Evolutionary conservation across 495 filamentous ascomycete genomes (phyloP), one percentile per base, ranked within the genome.

Genomic region (Talaromyces thailandensis): DNA sequence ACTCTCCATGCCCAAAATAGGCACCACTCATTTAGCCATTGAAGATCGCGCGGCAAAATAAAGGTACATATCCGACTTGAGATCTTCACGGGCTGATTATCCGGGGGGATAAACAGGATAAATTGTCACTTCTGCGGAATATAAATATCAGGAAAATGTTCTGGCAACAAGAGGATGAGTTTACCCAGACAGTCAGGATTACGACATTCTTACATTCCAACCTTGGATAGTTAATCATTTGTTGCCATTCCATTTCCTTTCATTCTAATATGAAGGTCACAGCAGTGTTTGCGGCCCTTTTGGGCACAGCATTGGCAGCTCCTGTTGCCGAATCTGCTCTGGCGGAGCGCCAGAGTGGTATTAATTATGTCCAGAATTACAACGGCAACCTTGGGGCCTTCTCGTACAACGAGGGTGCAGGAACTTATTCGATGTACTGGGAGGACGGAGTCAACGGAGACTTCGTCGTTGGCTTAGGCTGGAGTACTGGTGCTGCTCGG

Each of bases 391-490:
- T 50, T 23, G 45, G 45, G n/a, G 16, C 4, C 45, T 50, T 50
- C 21, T 18, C 45, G n/a, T 50, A 50, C 45, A 50, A 50, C 12
- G 45, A 50, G 45, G 21, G n/a, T 50, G 21, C 45, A 18, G 45
- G 45, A 12, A 23, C 16, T n/a, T 50, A 50, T 50, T 50, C 45
- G 6, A 50, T 50, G 45, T 50, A 50, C 45, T 50, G 45, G 45
- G 21, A n/a, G n/a, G 4, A 50, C 21, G 45, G 45, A n/a, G 45
- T 50, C 63, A 73, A 73, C 58, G 82, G 81, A 55, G 84, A 86
- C 73, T 86, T 84, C 62, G 82, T 85, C 61, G 82, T 77, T 32
- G 86, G 86, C 37, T 86, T 85, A 73, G 84, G 84, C 23, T 86
- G 83, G 84, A 77, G 74, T 61, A 77, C 82, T n/a, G 83, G 84